Percentiles rank a stretch among this genome's conserved stretches.
Evolutionary conservation across 495 filamentous ascomycete genomes (phyloP).

Genomic region (Aspergillus incahuasiensis): DNA sequence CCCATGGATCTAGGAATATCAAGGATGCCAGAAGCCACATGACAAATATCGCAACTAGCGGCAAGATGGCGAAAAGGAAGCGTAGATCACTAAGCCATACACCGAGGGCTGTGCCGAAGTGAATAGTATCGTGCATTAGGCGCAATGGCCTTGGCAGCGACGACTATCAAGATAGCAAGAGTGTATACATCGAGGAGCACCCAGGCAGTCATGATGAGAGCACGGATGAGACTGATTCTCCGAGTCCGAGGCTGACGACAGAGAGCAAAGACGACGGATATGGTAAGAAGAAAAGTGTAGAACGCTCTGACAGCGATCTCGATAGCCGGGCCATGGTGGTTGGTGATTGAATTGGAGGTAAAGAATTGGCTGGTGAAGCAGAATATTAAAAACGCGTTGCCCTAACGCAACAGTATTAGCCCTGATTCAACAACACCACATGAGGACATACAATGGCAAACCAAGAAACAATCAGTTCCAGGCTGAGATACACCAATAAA

Average conservation of each 20-base stretch:
- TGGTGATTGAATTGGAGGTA: background rate
- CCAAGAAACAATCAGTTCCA: background rate
- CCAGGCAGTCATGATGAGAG: background rate
- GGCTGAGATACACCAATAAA: background rate
- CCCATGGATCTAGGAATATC: background rate
- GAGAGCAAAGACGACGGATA: background rate
- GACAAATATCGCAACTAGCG: background rate
- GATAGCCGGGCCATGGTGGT: background rate
- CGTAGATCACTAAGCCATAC: background rate
- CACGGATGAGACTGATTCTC: background rate
- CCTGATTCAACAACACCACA: background rate
- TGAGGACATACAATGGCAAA: background rate
- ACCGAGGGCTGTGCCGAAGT: background rate
- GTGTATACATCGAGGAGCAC: background rate
- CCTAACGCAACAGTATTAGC: background rate
- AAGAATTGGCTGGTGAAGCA: background rate
- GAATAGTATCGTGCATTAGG: background rate
- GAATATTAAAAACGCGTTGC: background rate
- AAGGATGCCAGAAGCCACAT: background rate
- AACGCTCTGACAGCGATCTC: background rate
- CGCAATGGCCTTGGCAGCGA: background rate
- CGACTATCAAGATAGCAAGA: background rate
- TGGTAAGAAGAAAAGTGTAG: background rate
- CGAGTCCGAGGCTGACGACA: background rate
- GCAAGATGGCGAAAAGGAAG: background rate